Base-by-base conservation (phyloP, 495 filamentous ascomycete genomes). In the Cairneyella variabilis region DNA sequence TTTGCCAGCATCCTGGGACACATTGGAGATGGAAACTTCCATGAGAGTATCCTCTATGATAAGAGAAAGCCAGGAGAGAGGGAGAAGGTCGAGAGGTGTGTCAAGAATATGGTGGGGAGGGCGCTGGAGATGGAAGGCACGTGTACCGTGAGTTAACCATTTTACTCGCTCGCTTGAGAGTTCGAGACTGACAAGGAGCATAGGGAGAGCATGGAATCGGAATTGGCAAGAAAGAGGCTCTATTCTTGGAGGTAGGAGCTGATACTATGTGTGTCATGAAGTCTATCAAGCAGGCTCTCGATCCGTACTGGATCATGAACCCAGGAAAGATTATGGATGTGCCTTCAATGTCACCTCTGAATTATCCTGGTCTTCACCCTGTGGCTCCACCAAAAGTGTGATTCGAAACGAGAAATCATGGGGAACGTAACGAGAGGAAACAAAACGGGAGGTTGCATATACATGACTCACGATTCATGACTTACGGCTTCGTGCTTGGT, bases 121-220 rank as follows among this genome's bases (percentile, higher is more conserved):
- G 91, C 90, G 7, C 62, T 96, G 22, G 89, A 90, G 38, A 95
- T 96, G 91, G 91, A 95, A 50, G 91, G 91, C 1, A 95, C 91
- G 3, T 92, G 89, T 70, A 92, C 90, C 1, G 83, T 79, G 76
- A 63, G 66, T 30, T 28, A 7, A 7, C 28, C 28, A 7, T 32
- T 14, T 34, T 40, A 26, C 25, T 18, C 21, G 51, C 26, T 42
- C n/a, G 27, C 12, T 3, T 17, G 44, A 53, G 39, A 41, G 17
- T 17, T 44, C 11, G 3, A 39, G 28, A 6, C 27, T 53, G 37
- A 48, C 51, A 9, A 2, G 17, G 9, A 6, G 20, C 11, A 46
- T 40, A 78, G 76, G 87, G 91, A 16, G 91, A 97, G 64, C 91
- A 97, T 70, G 89, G 90, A 0, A 74, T 96, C 48, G 91, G 91